Percentiles rank a stretch among this genome's conserved stretches.
These are phyloP conservation scores for Tympanopsis confertula DNA, from an alignment of 2,329 filamentous ascomycete genomes.

Conservation along the genomic window DNA sequence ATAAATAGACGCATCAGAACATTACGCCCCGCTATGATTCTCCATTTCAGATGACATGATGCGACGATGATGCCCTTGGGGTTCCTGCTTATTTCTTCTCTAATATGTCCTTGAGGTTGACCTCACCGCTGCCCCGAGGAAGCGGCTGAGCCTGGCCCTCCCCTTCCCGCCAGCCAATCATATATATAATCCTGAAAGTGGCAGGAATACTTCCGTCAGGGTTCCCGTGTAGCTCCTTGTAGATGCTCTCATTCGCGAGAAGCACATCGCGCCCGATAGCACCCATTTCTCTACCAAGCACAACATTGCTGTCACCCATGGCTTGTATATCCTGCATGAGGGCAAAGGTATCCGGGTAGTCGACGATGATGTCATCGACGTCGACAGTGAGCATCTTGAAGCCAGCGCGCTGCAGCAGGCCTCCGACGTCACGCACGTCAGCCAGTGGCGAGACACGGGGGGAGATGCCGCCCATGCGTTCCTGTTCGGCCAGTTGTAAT, in stretches of 20 bases:
- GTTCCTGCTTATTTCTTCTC: slow-evolving; percentile 26
- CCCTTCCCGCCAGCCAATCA: slow-evolving; percentile 96
- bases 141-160: slow-evolving; percentile 69
- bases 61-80: background rate
- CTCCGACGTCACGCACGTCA: slow-evolving; percentile 83
- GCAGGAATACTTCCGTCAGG: slow-evolving; percentile 68
- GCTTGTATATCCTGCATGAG: slow-evolving; percentile 89
- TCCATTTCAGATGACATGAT: background rate
- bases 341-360: slow-evolving; percentile 80
- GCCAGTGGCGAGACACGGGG: slow-evolving; percentile 85
- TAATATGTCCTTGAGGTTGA: slow-evolving; percentile 70
- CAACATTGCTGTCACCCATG: slow-evolving; percentile 91
- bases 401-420: slow-evolving; percentile 71
- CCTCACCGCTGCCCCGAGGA: slow-evolving; percentile 69
- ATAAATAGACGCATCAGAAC: too few relatives aligned
- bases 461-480: slow-evolving; percentile 80
- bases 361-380: slow-evolving; percentile 91
- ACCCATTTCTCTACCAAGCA: slow-evolving; percentile 73
- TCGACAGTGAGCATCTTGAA: slow-evolving; percentile 96
- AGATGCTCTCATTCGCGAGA: slow-evolving; percentile 79
- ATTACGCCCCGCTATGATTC: background rate
- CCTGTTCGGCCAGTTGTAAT: slow-evolving; percentile 81
- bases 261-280: slow-evolving; percentile 71
- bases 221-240: slow-evolving; percentile 76
- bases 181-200: slow-evolving; percentile 90